phyloP scores from a whole-genome alignment of 2,329 filamentous ascomycete species.

The Cyanodermella asteris region DNA sequence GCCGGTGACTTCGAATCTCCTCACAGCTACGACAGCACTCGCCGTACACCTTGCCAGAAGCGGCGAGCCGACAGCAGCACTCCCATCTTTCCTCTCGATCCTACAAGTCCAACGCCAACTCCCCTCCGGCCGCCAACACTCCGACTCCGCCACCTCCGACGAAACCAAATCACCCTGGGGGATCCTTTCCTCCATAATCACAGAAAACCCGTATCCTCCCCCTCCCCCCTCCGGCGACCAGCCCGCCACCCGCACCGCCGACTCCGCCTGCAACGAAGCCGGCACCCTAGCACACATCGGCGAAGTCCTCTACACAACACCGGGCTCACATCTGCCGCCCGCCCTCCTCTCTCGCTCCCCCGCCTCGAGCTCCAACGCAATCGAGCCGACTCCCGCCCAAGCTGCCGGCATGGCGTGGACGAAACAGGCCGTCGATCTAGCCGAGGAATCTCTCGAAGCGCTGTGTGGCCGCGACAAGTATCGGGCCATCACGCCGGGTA shows the following conservation, averaged over 20 bases:
- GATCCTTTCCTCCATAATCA: constrained; percentile 16
- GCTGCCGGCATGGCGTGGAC: constrained; percentile 76
- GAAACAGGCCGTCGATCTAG: constrained; percentile 60
- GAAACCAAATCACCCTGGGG: constrained; percentile 6
- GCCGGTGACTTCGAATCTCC: constrained; percentile 47
- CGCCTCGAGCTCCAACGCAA: background rate
- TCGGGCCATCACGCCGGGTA: constrained; percentile 13
- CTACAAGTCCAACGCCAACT: constrained; percentile 50
- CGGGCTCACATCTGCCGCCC: constrained; percentile 10
- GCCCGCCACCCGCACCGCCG: constrained; percentile 39
- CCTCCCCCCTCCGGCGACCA: constrained; percentile 48
- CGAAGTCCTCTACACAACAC: constrained; percentile 65
- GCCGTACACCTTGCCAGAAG: constrained; percentile 55
- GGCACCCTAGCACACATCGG: constrained; percentile 77
- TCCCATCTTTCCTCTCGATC: constrained; percentile 70
- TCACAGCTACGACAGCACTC: constrained; percentile 53
- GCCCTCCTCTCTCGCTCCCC: background rate
- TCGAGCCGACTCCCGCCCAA: constrained; percentile 13
- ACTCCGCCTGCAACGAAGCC: constrained; percentile 62
- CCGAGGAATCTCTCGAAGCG: constrained; percentile 37
- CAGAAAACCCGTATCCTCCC: constrained; percentile 43
- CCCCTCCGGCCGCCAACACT: constrained; percentile 20
- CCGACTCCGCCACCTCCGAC: constrained; percentile 9
- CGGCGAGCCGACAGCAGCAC: constrained; percentile 43
- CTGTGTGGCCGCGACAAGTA: no score